Evolutionary conservation across 768 basidiomycete species (phyloP), one percentile per base, ranked within the genome.

Genomic region (Clathrus columnatus): DNA sequence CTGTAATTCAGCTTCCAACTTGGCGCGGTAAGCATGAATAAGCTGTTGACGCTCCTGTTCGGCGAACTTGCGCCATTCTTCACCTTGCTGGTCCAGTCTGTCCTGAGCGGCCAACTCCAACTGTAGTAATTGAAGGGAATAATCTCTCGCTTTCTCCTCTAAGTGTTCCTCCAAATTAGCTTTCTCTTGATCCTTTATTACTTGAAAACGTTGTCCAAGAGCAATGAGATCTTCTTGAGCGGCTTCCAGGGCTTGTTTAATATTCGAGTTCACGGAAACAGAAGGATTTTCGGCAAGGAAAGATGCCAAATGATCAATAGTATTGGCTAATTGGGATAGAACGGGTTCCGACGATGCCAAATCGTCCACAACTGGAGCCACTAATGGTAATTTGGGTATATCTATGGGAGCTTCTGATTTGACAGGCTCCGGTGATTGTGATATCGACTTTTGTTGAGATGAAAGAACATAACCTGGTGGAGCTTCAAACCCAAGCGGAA

Each of bases 401-500:
- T 62, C 58, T 4, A 69, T 48, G 23, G 64, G 62, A 14, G 66
- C 61, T 11, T 67, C 63, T 0, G 70, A 67, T n/a, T n/a, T 64
- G 65, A 56, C 71, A 62, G 36, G 66, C 66, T 52, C 60, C 66
- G 24, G 61, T 11, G 45, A 14, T 41, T 67, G 62, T 32, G 29
- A 42, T 32, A 67, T 32, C 18, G 72, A 68, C 64, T 82, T 80
- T 27, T 77, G 70, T 18, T 82, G 75, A 20, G 72, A 61, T 11
- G 87, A 83, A 36, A 83, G 77, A 54, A 77, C 74, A 68, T 82
- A 97, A 18, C 95, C 95, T 21, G 91, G 91, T 29, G 95, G 94
- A 8, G 87, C 91, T 68, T 97, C 93, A 67, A 89, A 91, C 11
- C 93, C 95, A 50, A 99, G 70, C n/a, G 95, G 96, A 21, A 98